Evolutionary conservation across 305 asterid genomes (phyloP).

Genomic region (Solanum hybrid): DNA sequence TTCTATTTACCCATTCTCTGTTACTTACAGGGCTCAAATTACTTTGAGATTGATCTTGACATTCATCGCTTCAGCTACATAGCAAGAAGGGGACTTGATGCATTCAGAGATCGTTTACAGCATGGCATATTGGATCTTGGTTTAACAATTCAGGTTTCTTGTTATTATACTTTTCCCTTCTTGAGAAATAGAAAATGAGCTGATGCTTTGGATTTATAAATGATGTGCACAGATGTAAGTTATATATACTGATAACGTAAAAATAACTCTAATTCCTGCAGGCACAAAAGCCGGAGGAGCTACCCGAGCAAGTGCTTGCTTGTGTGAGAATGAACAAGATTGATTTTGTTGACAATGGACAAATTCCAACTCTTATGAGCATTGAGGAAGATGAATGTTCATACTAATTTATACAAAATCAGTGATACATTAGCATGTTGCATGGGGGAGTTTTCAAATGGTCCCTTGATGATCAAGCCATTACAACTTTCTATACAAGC

Average conservation of each 20-base stretch:
- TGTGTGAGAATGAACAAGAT: conserved; percentile 80
- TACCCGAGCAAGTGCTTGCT: conserved; percentile 78
- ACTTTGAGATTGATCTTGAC: conserved; percentile 93
- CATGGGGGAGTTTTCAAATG: conserved; percentile 1
- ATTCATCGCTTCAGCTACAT: conserved; percentile 96
- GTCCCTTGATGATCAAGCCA: background rate
- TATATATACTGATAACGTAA: background rate
- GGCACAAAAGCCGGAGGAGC: conserved; percentile 94
- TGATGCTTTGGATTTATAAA: background rate
- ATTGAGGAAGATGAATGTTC: conserved; percentile 39
- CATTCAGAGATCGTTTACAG: conserved; percentile 75
- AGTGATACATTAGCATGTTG: background rate
- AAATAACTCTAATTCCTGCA: conserved; percentile 8
- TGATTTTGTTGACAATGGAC: conserved; percentile 80
- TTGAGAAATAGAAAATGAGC: background rate
- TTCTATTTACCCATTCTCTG: background rate
- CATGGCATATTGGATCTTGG: conserved; percentile 75
- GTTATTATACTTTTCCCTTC: background rate
- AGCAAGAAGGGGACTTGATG: conserved; percentile 92
- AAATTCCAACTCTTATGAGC: conserved; percentile 66
- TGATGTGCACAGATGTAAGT: background rate
- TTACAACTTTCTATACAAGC: background rate
- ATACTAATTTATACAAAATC: background rate
- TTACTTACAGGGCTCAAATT: conserved; percentile 57
- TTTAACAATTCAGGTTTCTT: conserved; percentile 79